Percentiles rank a stretch among this genome's conserved stretches.
Conservation (phyloP, 441 rosid species). For the Theobroma grandiflorum region DNA sequence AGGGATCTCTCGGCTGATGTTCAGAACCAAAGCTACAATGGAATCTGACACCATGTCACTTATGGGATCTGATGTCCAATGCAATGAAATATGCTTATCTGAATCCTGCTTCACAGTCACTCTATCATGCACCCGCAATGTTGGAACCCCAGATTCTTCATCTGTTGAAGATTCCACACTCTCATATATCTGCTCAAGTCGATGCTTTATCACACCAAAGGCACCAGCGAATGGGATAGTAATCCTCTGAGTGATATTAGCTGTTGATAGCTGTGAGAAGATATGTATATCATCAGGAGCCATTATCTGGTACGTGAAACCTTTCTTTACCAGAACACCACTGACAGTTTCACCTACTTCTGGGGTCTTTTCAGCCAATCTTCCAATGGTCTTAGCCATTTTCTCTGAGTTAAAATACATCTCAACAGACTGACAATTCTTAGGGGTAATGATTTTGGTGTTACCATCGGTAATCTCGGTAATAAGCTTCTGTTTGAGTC, state of each 20-base stretch:
- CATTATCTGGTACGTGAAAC: conserved; percentile 94
- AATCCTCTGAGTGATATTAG: conserved; percentile 79
- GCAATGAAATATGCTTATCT: conserved; percentile 80
- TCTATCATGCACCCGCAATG: conserved; percentile 68
- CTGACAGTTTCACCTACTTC: conserved; percentile 79
- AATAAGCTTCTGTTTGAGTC: conserved; percentile 86
- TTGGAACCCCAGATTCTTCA: conserved; percentile 75
- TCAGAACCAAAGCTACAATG: conserved; percentile 77
- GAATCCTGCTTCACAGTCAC: conserved; percentile 83
- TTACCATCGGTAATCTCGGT: conserved; percentile 80
- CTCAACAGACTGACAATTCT: conserved; percentile 90
- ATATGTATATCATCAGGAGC: conserved; percentile 94
- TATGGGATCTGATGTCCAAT: conserved; percentile 87
- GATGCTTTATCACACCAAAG: conserved; percentile 79
- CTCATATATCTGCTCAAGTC: conserved; percentile 84
- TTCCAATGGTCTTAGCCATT: conserved; percentile 92
- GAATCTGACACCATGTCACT: conserved; percentile 96
- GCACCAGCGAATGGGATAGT: conserved; percentile 83
- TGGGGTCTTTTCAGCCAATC: conserved; percentile 80
- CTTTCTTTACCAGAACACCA: conserved; percentile 87
- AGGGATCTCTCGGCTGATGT: conserved; percentile 78
- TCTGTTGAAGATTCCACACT: conserved; percentile 80
- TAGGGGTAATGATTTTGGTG: conserved; percentile 81
- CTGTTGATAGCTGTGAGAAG: conserved; percentile 90
- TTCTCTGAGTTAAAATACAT: conserved; percentile 86